phyloP scores from a whole-genome alignment of 2,329 filamentous ascomycete species.

The Calonectria montana region DNA sequence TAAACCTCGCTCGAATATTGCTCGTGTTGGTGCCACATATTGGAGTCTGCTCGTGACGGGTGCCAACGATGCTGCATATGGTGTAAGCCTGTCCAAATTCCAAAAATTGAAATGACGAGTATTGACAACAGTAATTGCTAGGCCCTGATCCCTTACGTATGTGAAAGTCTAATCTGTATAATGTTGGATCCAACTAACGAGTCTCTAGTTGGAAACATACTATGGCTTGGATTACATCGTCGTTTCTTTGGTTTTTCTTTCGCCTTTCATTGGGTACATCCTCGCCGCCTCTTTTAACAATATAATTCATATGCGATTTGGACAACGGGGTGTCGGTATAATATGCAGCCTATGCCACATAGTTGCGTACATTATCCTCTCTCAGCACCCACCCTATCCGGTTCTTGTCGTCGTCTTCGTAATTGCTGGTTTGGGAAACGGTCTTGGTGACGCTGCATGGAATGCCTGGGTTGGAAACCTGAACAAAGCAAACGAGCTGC shows the following conservation, averaged over 20 bases:
- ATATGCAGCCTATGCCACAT: constrained; percentile 71
- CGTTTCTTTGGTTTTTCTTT: constrained; percentile 74
- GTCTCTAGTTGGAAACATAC: constrained; percentile 53
- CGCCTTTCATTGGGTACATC: constrained; percentile 73
- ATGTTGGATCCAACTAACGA: background rate
- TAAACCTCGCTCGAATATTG: constrained; percentile 51
- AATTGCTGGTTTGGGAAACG: constrained; percentile 77
- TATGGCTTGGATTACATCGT: constrained; percentile 71
- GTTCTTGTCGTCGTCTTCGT: constrained; percentile 74
- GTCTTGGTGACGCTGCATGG: constrained; percentile 68
- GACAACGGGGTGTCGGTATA: constrained; percentile 67
- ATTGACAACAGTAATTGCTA: constrained; percentile 31
- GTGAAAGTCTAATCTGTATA: constrained; percentile 22
- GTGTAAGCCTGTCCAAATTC: constrained; percentile 53
- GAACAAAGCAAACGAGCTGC: constrained; percentile 74
- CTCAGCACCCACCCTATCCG: constrained; percentile 75
- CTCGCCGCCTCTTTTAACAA: constrained; percentile 72
- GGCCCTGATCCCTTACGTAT: constrained; percentile 60
- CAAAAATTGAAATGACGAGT: background rate
- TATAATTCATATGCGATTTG: constrained; percentile 43
- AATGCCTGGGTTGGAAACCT: constrained; percentile 73
- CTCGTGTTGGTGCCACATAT: constrained; percentile 64
- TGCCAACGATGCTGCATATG: constrained; percentile 68
- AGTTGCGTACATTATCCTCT: constrained; percentile 71
- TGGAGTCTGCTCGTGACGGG: constrained; percentile 69